Evolutionary conservation across 2,329 filamentous ascomycete species (phyloP).

Genomic region (Lanzia echinophila): DNA sequence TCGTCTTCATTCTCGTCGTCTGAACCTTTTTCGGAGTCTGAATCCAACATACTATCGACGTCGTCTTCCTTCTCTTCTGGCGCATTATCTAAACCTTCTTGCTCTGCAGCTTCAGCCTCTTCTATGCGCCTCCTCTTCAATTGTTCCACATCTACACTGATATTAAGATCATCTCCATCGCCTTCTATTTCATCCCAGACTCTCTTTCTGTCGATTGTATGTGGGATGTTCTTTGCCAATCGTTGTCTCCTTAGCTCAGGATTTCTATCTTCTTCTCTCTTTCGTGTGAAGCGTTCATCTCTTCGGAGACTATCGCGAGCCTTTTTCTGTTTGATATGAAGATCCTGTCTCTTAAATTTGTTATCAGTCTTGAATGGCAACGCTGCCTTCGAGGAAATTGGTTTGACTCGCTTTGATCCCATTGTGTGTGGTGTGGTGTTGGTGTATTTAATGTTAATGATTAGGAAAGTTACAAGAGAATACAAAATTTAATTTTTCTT

Average conservation of each 20-base stretch:
- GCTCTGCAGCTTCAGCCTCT: slow-evolving; percentile 40
- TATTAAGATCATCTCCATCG: slow-evolving; percentile 51
- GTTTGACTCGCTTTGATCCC: slow-evolving; percentile 41
- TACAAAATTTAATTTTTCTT: slow-evolving; percentile 6
- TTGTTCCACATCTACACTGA: slow-evolving; percentile 50
- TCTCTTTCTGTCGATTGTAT: slow-evolving; percentile 80
- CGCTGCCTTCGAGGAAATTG: slow-evolving; percentile 36
- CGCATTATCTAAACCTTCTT: slow-evolving; percentile 35
- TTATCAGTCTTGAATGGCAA: slow-evolving; percentile 57
- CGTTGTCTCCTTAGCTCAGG: slow-evolving; percentile 68
- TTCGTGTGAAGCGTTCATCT: slow-evolving; percentile 69
- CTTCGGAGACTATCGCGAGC: slow-evolving; percentile 65
- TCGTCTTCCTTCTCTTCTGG: slow-evolving; percentile 46
- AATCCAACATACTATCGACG: slow-evolving; percentile 75
- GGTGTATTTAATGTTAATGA: slow-evolving; percentile 11
- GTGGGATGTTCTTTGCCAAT: slow-evolving; percentile 69
- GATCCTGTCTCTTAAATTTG: slow-evolving; percentile 71
- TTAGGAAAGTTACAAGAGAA: slow-evolving; percentile 7
- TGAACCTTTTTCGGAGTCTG: slow-evolving; percentile 41
- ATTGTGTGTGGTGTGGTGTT: slow-evolving; percentile 31
- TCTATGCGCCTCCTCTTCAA: slow-evolving; percentile 51
- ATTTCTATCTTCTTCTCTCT: slow-evolving; percentile 79
- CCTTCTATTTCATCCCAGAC: slow-evolving; percentile 77
- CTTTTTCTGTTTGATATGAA: slow-evolving; percentile 77
- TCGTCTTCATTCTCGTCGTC: slow-evolving; percentile 39